Conservation (phyloP, 1,139 yeast genomes). For the Blastobotrys aristatus region DNA sequence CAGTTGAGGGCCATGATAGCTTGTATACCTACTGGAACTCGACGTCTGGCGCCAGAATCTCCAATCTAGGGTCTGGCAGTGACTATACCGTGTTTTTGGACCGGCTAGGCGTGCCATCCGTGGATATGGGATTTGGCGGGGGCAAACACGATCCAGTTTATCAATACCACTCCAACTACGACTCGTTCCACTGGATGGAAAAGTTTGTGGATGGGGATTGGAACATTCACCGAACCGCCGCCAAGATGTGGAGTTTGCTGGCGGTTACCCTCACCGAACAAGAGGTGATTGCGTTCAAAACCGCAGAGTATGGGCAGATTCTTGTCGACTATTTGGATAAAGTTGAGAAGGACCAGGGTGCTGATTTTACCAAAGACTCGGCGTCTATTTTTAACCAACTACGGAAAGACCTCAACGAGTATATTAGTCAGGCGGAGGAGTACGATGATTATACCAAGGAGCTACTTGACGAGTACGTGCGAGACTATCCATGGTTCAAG, state of each 20-base stretch:
- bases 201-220: constrained; percentile 55
- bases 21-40: constrained; percentile 56
- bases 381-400: constrained; percentile 19
- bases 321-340: constrained; percentile 35
- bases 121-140: constrained; percentile 50
- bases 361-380: not conserved
- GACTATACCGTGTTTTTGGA: constrained; percentile 66
- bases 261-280: constrained; percentile 45
- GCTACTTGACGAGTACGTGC: constrained; percentile 28
- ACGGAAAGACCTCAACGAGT: constrained; percentile 23
- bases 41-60: constrained; percentile 36
- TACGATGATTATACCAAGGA: constrained; percentile 30
- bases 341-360: constrained; percentile 4
- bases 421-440: constrained; percentile 23
- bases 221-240: constrained; percentile 48
- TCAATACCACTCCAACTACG: constrained; percentile 67
- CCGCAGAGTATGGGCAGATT: constrained; percentile 40
- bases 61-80: constrained; percentile 58
- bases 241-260: constrained; percentile 48
- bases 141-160: constrained; percentile 48
- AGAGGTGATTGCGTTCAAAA: constrained; percentile 41
- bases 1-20: constrained; percentile 33
- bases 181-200: constrained; percentile 63
- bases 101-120: constrained; percentile 60
- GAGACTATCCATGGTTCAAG: constrained; percentile 34